Evolutionary conservation across 2,329 filamentous ascomycete genomes (phyloP).

Genomic region (Aspergillus brunneoviolaceus): DNA sequence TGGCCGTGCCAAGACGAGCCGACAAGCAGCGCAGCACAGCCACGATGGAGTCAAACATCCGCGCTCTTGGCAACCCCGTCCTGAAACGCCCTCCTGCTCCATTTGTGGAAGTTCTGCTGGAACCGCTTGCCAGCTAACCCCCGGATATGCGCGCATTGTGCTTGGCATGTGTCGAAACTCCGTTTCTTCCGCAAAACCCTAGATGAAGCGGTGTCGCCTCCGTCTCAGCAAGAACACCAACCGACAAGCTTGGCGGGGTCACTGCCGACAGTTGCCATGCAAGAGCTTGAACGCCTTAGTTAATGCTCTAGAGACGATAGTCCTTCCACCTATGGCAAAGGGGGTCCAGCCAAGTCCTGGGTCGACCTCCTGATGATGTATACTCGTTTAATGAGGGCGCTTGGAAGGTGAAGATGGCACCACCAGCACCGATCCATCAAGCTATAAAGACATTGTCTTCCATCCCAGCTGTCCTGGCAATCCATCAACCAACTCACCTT

Average conservation of each 20-base stretch:
- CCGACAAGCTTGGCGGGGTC: slow-evolving; percentile 1
- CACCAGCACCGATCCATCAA: neutral
- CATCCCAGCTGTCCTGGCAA: neutral
- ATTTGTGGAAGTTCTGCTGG: slow-evolving; percentile 15
- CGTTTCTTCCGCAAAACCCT: neutral
- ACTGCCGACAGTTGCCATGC: neutral
- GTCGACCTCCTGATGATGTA: slow-evolving; percentile 1
- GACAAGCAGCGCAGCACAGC: slow-evolving; percentile 1
- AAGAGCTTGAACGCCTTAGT: neutral
- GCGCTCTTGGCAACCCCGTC: slow-evolving; percentile 9
- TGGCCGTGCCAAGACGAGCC: too few species aligned
- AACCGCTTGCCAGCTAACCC: neutral
- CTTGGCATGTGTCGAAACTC: neutral
- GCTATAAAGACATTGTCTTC: slow-evolving; percentile 2
- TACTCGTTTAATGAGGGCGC: neutral
- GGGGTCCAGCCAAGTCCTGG: slow-evolving; percentile 1
- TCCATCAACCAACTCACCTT: slow-evolving; percentile 1
- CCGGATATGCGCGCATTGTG: neutral
- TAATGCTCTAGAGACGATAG: neutral
- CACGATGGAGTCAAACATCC: slow-evolving; percentile 4
- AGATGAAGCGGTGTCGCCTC: neutral
- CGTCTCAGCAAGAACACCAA: neutral
- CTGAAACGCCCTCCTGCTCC: slow-evolving; percentile 14
- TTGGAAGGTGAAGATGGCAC: neutral
- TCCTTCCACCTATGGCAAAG: slow-evolving; percentile 3